Evolutionary conservation across 139 green algal species (phyloP).

Genomic region (Microglena sp.): DNA sequence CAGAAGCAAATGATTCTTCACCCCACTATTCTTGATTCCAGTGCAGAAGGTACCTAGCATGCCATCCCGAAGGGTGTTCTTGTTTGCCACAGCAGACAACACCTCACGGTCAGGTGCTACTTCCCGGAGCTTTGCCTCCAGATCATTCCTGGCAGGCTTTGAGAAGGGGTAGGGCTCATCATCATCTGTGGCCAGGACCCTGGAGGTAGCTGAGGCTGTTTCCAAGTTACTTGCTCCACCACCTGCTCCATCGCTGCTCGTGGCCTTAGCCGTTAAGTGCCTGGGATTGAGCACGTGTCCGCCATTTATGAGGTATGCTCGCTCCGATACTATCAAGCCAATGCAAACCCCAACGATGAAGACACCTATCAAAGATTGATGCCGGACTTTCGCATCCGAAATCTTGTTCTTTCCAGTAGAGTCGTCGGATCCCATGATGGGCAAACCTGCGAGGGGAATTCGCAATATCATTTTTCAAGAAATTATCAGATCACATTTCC

Average conservation of each 20-base stretch:
- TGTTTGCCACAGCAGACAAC: conserved; percentile 83
- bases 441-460: too few relatives aligned
- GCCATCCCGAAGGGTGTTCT: conserved; percentile 54
- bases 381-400: conserved; percentile 23
- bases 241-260: too few relatives aligned
- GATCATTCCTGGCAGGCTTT: conserved; percentile 2
- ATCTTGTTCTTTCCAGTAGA: conserved; percentile 31
- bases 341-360: conserved; percentile 52
- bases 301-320: neutral
- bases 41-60: conserved; percentile 62
- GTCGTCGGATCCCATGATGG: conserved; percentile 21
- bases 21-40: conserved; percentile 34
- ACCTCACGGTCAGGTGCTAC: conserved; percentile 75
- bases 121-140: neutral
- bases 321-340: conserved; percentile 51
- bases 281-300: conserved; percentile 27
- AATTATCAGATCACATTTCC: too few relatives aligned
- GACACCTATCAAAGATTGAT: conserved; percentile 24
- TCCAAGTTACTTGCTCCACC: too few relatives aligned
- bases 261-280: too few relatives aligned
- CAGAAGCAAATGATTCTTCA: conserved; percentile 83
- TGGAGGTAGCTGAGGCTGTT: too few relatives aligned
- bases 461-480: too few relatives aligned
- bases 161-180: too few relatives aligned
- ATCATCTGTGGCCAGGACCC: too few relatives aligned